Base-by-base conservation (phyloP, 768 basidiomycete species). In the Brasilioporus rufonigricans region DNA sequence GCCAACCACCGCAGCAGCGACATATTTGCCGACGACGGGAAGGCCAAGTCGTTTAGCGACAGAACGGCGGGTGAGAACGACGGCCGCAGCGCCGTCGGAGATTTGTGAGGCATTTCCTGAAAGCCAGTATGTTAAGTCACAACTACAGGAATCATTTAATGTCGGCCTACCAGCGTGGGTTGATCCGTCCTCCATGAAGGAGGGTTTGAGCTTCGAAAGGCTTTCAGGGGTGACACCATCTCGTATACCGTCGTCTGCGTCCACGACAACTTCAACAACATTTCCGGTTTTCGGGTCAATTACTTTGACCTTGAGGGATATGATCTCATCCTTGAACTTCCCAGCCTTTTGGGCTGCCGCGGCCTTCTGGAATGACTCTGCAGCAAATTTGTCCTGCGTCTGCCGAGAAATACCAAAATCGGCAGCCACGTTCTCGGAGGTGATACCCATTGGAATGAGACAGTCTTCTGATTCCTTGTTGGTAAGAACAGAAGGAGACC, bases 1-100 rank as follows among this genome's bases (percentile, higher is more conserved):
- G 62, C 94, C 93, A 11, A 88, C 82, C 31, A 77, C 81, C 40
- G 77, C 73, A 2, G 87, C 81, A 35, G 79, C 79, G 64, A 92
- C 82, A 68, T 83, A 95, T 74, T 95, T 95, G 71, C 90, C 94
- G 49, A 92, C 49, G 63, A 96, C 85, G 44, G 90, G 88, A n/a
- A 96, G 81, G 26, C 89, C 86, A 48, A 94, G 86, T 57, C 83
- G 84, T 69, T 85, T 84, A 6, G 94, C 93, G 48, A 84, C 79
- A 27, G 86, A 87, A 36, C 94, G 84, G 44, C 91, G 82, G 26
- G 89, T 77, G 52, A 95, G 84, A 48, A 96, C 75, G 46, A 96
- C 91, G 0, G 93, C 93, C 16, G 93, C 91, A 3, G 93, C 93
- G 46, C 93, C 94, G 61, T 97, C 94, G 6, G 93, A 93, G 45